A percentile compares a stretch with the other conserved stretches of the same genome.
Evolutionary conservation across 441 rosid species (phyloP).

Genomic region (Geranium incanum): DNA sequence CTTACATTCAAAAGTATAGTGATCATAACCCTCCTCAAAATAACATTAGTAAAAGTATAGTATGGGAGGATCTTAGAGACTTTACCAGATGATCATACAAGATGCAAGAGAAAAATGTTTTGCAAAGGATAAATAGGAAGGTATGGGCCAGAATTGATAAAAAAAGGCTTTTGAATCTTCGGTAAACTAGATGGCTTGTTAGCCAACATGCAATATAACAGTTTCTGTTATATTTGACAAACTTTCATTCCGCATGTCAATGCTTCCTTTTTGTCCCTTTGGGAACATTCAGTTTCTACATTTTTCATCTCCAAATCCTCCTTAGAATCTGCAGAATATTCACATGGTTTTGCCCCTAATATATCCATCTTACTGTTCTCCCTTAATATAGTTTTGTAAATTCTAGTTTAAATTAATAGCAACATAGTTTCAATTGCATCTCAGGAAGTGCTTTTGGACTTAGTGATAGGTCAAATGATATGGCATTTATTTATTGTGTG

Average conservation of each 20-base stretch:
- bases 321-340: too few relatives aligned
- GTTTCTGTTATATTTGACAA: neutral
- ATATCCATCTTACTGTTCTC: neutral
- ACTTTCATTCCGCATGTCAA: neutral
- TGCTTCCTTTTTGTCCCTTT: neutral
- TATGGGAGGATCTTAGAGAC: neutral
- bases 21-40: neutral
- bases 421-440: neutral
- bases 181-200: neutral
- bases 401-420: neutral
- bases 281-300: neutral
- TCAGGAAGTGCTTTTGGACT: neutral
- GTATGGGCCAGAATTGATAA: neutral
- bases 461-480: neutral
- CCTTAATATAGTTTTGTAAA: neutral
- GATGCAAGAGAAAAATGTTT: too few relatives aligned
- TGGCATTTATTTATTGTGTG: neutral
- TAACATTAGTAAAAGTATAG: neutral
- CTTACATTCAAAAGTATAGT: neutral
- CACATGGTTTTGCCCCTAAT: neutral
- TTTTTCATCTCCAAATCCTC: neutral
- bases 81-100: neutral
- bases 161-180: neutral
- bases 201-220: neutral
- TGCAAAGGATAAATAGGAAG: neutral